Base-by-base conservation (phyloP, 2,329 filamentous ascomycete genomes). In the Hypoxylon sp. region DNA sequence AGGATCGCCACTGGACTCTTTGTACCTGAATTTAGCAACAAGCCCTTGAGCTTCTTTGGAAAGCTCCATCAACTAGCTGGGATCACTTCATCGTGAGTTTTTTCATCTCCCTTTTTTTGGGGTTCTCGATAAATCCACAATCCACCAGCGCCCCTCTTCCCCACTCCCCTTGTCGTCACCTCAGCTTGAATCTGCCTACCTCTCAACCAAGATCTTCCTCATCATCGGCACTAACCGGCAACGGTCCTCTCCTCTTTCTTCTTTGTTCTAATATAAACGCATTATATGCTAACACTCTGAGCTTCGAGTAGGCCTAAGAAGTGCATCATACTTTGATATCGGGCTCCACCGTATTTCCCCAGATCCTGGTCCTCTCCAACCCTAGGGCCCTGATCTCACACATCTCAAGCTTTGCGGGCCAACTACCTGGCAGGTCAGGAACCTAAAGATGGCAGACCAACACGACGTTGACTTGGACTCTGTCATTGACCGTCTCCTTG, bases 381-480 rank as follows among this genome's bases (percentile, higher is more conserved):
- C 64, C 69, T 69, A 69, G 71, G 70, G 70, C 66, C 71, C 66
- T 71, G 72, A 71, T 69, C 67, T 66, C 64, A 64, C 69, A 66
- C 68, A 68, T 61, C 44, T 71, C 71, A 44, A 74, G 51, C 72
- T 73, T 74, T 67, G 78, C 78, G 80, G 81, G 81, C 82, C 81
- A 80, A 80, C 74, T 77, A 74, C 74, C 77, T 79, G 80, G 80
- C 80, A 79, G 81, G 80, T 78, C 78, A 81, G 78, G 78, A 72
- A 78, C 74, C 73, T 72, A 84, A 44, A 77, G 79, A 91, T 85
- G 90, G 86, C 86, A 80, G 87, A 89, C 81, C 86, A 88, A 81
- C 85, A 94, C 84, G 95, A 98, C 84, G 93, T 98, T 85, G 95
- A 98, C 86, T 89, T 99, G 85, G 96, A 99, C 84, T 98, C 94